Evolutionary conservation across 2,329 filamentous ascomycete species (phyloP), one percentile per base, ranked within the genome.

Genomic region (Arthrobotrys conoides): DNA sequence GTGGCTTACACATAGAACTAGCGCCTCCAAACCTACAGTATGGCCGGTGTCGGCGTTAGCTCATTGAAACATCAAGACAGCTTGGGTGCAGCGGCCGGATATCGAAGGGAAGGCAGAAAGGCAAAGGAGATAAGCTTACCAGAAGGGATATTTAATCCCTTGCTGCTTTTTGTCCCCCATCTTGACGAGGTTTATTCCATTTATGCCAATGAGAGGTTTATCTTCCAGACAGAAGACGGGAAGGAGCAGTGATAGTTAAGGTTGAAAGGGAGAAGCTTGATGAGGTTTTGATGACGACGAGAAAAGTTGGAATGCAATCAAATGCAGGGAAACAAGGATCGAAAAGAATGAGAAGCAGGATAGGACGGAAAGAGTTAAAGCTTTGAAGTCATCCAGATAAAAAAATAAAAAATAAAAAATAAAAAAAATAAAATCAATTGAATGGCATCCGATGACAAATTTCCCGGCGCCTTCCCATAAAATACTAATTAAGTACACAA

Each of bases 1-100:
- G 38, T 48, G 38, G 67, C 75, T 78, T 78, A 78, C 75, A 78
- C 75, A 78, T 78, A 30, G 75, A 78, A 70, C 75, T 78, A n/a
- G 68, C 75, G 55, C 75, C 75, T 68, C 75, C 75, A 69, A 78
- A 78, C 75, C 75, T 78, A 38, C 18, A 24, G 46, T 8, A 27
- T 16, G 55, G 49, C 51, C 48, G 57, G 22, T 48, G 24, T 69
- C 61, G 63, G 68, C 24, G 68, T 78, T 72, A 78, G 68, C 75
- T 65, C n/a, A 49, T 51, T 30, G 44, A 49, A 27, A 10, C 41
- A 36, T 24, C 51, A 36, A 36, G 10, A 38, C 36, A 27, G 33
- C 36, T n/a, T n/a, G 14, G 9, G 33, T 18, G 16, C n/a, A 20
- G 57, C 46, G 6, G 27, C 6, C 38, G 12, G 41, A 64, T 71